Conservation (phyloP, 116 monocot genomes). For the Papilionanthe hybrid region DNA sequence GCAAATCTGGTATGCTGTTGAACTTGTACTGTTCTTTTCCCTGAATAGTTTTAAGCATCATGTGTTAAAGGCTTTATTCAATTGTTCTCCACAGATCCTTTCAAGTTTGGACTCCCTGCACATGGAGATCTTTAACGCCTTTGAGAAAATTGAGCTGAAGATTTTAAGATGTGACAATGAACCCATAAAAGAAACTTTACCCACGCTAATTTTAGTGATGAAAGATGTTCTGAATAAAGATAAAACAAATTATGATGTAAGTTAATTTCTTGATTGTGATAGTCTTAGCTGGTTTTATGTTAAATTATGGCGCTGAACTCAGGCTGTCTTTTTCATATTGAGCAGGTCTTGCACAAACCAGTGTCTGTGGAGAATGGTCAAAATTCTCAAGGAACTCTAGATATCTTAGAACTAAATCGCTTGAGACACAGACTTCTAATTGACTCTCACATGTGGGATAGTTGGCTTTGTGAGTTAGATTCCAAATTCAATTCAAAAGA, state of each 20-base stretch:
- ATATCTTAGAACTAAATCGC: constrained; percentile 70
- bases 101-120: constrained; percentile 42
- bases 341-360: constrained; percentile 43
- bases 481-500: constrained; percentile 37
- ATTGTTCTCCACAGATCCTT: constrained; percentile 35
- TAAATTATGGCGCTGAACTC: background rate
- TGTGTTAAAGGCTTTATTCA: background rate
- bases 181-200: constrained; percentile 35
- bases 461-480: constrained; percentile 47
- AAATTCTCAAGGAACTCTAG: constrained; percentile 11
- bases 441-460: constrained; percentile 72
- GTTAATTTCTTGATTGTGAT: constrained; percentile 12
- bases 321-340: background rate
- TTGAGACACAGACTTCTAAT: constrained; percentile 55
- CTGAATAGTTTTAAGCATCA: background rate
- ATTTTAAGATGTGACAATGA: constrained; percentile 28
- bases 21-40: background rate
- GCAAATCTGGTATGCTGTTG: constrained; percentile 42
- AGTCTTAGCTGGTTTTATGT: background rate
- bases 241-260: constrained; percentile 61
- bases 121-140: constrained; percentile 42
- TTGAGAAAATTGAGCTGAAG: constrained; percentile 53
- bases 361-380: constrained; percentile 13
- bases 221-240: constrained; percentile 50
- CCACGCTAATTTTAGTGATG: constrained; percentile 40